These are phyloP conservation scores for Metschnikowia corniflorae DNA, from an alignment of 805 yeast genomes.

Conservation along the genomic window DNA sequence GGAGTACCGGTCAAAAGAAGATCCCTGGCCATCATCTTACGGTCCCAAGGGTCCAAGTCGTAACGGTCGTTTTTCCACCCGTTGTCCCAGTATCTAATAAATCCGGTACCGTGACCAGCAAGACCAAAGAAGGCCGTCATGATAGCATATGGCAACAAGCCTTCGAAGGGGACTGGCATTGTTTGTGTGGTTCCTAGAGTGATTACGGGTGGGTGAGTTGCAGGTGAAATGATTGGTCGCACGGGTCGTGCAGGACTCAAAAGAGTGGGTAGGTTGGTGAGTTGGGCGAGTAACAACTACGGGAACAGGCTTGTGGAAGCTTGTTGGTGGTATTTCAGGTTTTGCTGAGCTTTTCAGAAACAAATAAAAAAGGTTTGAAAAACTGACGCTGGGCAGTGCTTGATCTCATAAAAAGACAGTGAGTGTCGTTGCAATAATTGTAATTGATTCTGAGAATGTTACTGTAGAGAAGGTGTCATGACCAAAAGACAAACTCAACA, in stretches of 20 bases:
- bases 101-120: constrained; percentile 45
- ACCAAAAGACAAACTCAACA: too few species aligned
- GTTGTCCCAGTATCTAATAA: constrained; percentile 46
- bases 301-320: too few species aligned
- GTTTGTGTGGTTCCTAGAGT: constrained; percentile 6
- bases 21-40: constrained; percentile 64
- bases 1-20: constrained; percentile 68
- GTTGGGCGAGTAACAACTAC: too few species aligned
- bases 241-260: constrained; percentile 13
- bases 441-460: too few species aligned
- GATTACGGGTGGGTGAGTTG: constrained; percentile 6
- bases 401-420: too few species aligned
- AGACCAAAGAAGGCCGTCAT: constrained; percentile 44
- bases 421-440: too few species aligned
- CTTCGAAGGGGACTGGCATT: constrained; percentile 50
- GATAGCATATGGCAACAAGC: constrained; percentile 43
- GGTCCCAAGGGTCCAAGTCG: constrained; percentile 43
- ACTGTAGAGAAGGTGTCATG: too few species aligned
- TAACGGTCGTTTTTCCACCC: constrained; percentile 47
- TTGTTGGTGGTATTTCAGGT: too few species aligned
- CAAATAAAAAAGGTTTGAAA: too few species aligned
- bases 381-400: too few species aligned
- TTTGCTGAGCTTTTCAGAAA: too few species aligned
- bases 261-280: neutral
- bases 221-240: constrained; percentile 22